These are phyloP conservation scores for Striga hermonthica DNA, from an alignment of 305 asterid species.

Conservation along the genomic window DNA sequence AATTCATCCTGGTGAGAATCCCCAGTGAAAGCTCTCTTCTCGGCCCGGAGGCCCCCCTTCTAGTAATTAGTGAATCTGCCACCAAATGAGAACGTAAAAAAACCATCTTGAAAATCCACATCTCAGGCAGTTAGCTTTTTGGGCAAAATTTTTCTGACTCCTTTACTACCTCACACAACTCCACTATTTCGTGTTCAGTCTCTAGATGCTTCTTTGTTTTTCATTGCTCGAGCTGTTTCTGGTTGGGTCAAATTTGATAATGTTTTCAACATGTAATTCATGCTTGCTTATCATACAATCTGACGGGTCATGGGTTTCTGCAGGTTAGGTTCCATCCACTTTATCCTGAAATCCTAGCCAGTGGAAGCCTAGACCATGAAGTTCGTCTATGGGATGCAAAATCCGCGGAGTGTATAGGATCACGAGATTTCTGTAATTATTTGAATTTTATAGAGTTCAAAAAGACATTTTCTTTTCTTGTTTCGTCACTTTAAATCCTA, in stretches of 20 bases:
- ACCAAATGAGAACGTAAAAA: too few species aligned
- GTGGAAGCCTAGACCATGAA: constrained; percentile 98
- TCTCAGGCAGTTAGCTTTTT: neutral
- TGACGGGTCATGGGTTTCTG: constrained; percentile 31
- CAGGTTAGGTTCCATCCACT: constrained; percentile 98
- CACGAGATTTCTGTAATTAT: constrained; percentile 83
- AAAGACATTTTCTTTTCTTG: constrained; percentile 11
- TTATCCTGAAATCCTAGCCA: constrained; percentile 78
- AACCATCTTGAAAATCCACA: too few species aligned
- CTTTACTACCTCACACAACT: neutral
- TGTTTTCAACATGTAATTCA: constrained; percentile 15
- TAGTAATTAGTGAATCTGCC: too few species aligned
- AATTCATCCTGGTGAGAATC: neutral
- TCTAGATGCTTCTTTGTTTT: constrained; percentile 7
- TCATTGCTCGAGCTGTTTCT: neutral
- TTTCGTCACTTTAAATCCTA: constrained; percentile 19
- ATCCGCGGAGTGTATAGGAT: constrained; percentile 81
- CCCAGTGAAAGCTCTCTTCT: too few species aligned
- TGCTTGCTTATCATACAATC: constrained; percentile 32
- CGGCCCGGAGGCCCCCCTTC: too few species aligned
- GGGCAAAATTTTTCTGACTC: neutral
- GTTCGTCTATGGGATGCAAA: constrained; percentile 93
- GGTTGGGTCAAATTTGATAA: constrained; percentile 10
- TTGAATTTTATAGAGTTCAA: constrained; percentile 27
- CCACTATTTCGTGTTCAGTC: constrained; percentile 7